Base-by-base conservation (phyloP, 2,329 filamentous ascomycete species). In the Leptographium wingfieldii region DNA sequence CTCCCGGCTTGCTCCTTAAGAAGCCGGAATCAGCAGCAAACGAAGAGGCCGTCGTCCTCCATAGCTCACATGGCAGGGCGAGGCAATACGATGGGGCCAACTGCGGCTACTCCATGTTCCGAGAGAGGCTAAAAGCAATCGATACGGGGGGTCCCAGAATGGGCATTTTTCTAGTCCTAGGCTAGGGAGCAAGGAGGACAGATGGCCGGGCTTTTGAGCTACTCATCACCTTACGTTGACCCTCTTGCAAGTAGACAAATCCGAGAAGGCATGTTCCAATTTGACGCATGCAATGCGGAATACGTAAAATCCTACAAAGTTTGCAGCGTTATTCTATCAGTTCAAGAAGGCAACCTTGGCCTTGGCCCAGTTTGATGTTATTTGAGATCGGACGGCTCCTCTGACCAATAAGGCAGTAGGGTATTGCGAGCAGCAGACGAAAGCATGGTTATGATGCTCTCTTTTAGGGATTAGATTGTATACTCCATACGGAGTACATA, bases 71-170 rank as follows among this genome's bases (percentile, higher is more conserved):
- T 31, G 31, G 19, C 25, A 53, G 5, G 52, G 29, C 19, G 14
- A 40, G 53, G 33, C 22, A 14, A 40, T 48, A 40, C 55, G 16
- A n/a, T 33, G 38, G 43, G 14, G 38, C 9, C 16, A 14, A 25
- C 29, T 6, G 33, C 59, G 59, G 60, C 57, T 59, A 29, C 27
- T 54, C 29, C n/a, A 29, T 38, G 54, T 53, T 61, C 57, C 57
- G 59, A 60, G 38, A 1, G n/a, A 48, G 19, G 5, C 16, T 22
- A 31, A 52, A 22, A 33, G n/a, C 22, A 46, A 19, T 12, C 11
- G 35, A 38, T 14, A 40, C 22, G 22, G 53, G 22, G 40, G 55
- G 55, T 40, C 35, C 10, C 9, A 35, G 33, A 35, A 35, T 35
- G 5, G 33, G 33, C 33, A 9, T 35, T 35, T 35, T 35, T 35